Evolutionary conservation across 2,329 filamentous ascomycete species (phyloP), one percentile per base, ranked within the genome.

Genomic region (Aureobasidium sp.): DNA sequence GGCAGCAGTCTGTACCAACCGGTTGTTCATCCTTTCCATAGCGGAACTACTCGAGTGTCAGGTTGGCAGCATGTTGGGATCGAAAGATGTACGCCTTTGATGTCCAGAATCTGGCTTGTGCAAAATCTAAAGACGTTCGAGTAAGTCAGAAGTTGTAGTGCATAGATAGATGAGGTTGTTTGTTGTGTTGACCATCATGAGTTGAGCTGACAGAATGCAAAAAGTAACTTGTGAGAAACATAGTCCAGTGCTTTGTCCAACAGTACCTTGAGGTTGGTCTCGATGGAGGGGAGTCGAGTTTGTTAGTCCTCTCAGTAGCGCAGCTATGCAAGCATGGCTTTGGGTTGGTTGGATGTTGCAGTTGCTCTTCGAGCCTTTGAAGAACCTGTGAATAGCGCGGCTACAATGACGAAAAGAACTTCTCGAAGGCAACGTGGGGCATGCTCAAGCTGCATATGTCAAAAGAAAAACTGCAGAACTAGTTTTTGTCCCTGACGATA

Each of bases 391-490:
- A 17, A 27, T 17, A 46, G 25, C 25, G 43, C 43, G 27, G 23
- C 23, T 27, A 46, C 29, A 13, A 19, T 11, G 21, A 15, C 53
- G 19, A 21, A 9, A 21, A 46, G 10, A 33, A 9, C 19, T 46
- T 35, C 53, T 57, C 37, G 23, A 46, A 27, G 23, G 19, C n/a
- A 17, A n/a, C 15, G 29, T 57, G 31, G 33, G 53, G 40, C 29
- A 43, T 15, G 8, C 2, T 25, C 29, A 46, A 57, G 53, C 29
- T 46, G 40, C 53, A 57, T 21, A 27, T 57, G 53, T 57, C 53
- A 45, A 46, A 46, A 57, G 53, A 29, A 57, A 57, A 40, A 57
- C 27, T 46, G 53, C 38, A 57, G 53, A 45, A 38, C 53, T 57
- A 57, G 40, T 37, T 37, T 38, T 29, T 23, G 53, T 57, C 53